Evolutionary conservation across 1,139 yeast genomes (phyloP).

Genomic region (Blastobotrys malaysiensis): DNA sequence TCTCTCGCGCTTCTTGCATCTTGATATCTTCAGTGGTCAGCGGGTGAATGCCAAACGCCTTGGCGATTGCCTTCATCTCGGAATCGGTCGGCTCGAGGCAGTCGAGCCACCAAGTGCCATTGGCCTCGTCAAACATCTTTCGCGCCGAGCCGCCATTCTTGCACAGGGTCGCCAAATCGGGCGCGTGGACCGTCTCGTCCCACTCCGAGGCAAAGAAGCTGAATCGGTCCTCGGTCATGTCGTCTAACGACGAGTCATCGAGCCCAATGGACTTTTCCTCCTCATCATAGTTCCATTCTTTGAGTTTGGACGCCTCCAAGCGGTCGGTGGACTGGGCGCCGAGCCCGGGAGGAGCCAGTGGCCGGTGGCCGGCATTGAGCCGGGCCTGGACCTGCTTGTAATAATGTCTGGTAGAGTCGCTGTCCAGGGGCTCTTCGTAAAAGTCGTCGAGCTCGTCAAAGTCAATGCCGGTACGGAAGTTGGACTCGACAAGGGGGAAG

Average conservation of each 20-base stretch:
- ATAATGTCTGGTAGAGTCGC: conserved; percentile 10
- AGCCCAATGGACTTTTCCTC: neutral
- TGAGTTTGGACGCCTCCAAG: neutral
- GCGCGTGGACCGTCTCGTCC: conserved; percentile 85
- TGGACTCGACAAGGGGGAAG: conserved; percentile 82
- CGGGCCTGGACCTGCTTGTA: conserved; percentile 12
- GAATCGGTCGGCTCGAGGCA: conserved; percentile 91
- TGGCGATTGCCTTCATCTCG: conserved; percentile 88
- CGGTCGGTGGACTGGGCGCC: conserved; percentile 1
- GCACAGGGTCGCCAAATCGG: conserved; percentile 73
- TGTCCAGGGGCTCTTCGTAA: conserved; percentile 19
- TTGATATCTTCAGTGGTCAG: conserved; percentile 94
- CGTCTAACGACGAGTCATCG: neutral
- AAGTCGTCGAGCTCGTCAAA: conserved; percentile 36
- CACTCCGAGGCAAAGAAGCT: conserved; percentile 75
- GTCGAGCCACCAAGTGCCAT: conserved; percentile 77
- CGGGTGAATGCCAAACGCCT: conserved; percentile 92
- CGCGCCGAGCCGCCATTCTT: conserved; percentile 59
- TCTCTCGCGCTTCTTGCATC: conserved; percentile 90
- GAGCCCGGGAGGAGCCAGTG: conserved; percentile 15
- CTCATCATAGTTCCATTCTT: neutral
- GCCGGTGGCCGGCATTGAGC: conserved; percentile 12
- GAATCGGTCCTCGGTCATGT: conserved; percentile 50
- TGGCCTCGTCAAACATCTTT: conserved; percentile 57
- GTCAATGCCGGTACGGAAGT: conserved; percentile 32